Evolutionary conservation across 2,329 filamentous ascomycete species (phyloP).

Genomic region (Aspergillus fijiensis): DNA sequence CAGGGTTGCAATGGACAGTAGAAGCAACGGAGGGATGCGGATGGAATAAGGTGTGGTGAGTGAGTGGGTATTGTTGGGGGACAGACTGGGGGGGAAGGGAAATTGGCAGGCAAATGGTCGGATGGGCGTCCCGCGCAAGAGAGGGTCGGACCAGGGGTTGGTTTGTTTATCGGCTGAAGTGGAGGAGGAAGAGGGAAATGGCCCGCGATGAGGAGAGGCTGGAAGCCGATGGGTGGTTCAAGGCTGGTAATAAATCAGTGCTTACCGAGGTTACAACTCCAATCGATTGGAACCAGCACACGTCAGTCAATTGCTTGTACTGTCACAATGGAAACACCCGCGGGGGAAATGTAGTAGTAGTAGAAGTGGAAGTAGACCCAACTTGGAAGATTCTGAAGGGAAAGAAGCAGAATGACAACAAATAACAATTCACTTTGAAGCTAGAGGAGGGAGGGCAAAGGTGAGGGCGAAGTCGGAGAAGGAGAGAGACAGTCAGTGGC

Average conservation of each 20-base stretch:
- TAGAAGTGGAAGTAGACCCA: neutral
- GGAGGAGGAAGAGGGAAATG: neutral
- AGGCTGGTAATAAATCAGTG: neutral
- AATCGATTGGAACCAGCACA: neutral
- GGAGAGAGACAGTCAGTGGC: no score
- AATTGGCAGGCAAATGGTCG: neutral
- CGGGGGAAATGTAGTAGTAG: neutral
- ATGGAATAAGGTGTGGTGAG: conserved; percentile 20
- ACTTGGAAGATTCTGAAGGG: neutral
- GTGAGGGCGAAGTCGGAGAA: no score
- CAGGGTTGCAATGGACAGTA: conserved; percentile 14
- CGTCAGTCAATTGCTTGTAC: neutral
- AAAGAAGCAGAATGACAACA: neutral
- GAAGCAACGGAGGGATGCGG: conserved; percentile 3
- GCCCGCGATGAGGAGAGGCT: neutral
- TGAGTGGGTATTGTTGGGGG: conserved; percentile 9
- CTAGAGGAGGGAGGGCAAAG: neutral
- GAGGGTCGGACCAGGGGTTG: conserved; percentile 8
- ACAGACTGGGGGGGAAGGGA: conserved; percentile 9
- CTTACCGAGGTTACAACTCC: neutral
- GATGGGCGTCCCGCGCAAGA: conserved; percentile 12
- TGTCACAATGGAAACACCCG: neutral
- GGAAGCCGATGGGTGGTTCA: neutral
- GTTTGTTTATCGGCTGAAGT: conserved; percentile 16
- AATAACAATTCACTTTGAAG: no score